Base-by-base conservation (phyloP, 148 eudicot genomes). In the Selenicereus undatus region DNA sequence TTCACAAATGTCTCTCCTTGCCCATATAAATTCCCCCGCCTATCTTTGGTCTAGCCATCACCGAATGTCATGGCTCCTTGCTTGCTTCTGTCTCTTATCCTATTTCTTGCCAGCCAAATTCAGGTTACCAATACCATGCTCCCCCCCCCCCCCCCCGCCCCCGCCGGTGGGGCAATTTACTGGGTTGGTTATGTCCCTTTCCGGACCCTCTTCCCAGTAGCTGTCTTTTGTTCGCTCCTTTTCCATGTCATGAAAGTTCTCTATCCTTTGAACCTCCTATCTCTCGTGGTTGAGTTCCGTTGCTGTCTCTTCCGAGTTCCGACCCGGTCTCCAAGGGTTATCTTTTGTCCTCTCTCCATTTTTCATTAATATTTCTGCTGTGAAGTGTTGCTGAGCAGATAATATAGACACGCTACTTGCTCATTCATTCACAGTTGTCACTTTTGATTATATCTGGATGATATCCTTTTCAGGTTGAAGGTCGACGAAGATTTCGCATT, bases 401-500 rank as follows among this genome's bases (percentile, higher is more conserved):
- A 69, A n/a, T 51, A 20, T 22, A 17, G 42, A 22, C 30, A 17
- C 68, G 9, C 30, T 54, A 65, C 42, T 20, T 73, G 71, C 20
- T 43, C 13, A 48, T 48, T 48, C 45, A 72, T 48, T 48, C 45
- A 72, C 62, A 56, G 62, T 22, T 51, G 43, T 60, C 5, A 17
- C 36, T 26, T 75, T 29, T 50, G 16, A 70, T 56, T 64, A 50
- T 71, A 74, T 35, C 11, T 22, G 51, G 22, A 20, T 24, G 24
- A 48, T 48, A 12, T 72, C 27, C 56, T 21, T 39, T 88, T 86
- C 88, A 96, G 99, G 93, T 96, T 81, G 95, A 96, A 91, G 89
- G 99, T 80, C 95, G 95, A n/a, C 78, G 97, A 82, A 91, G 99
- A 90, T 96, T 93, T 79, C 91, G 89, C 77, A 93, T 96, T 48